phyloP scores from a whole-genome alignment of 352 stramenopile genomes.

The Phytophthora kernoviae region DNA sequence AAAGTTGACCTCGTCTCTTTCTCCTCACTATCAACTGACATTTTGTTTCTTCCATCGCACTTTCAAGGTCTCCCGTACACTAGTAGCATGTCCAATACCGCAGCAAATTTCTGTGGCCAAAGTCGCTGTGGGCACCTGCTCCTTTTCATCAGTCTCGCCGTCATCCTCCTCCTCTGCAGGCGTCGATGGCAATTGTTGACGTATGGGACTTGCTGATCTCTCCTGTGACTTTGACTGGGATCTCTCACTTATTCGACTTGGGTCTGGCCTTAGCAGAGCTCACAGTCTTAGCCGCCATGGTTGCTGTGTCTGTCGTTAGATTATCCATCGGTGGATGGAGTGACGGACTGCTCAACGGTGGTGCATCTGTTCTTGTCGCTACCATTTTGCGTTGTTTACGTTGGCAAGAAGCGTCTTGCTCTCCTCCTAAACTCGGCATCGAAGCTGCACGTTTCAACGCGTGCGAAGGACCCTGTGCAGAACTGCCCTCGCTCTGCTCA shows the following conservation, averaged over 20 bases:
- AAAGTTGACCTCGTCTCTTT: background rate
- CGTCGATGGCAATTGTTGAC: background rate
- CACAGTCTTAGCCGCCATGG: background rate
- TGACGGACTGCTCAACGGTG: no score
- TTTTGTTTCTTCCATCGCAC: conserved; percentile 1
- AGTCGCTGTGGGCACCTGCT: background rate
- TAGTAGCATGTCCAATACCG: background rate
- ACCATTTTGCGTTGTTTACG: no score
- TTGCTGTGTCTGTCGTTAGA: background rate
- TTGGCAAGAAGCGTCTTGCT: no score
- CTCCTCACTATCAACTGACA: background rate
- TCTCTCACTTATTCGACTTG: conserved; percentile 4
- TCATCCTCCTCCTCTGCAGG: background rate
- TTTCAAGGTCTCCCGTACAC: conserved; percentile 11
- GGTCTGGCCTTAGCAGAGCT: background rate
- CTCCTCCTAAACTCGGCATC: no score
- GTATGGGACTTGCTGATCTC: conserved; percentile 9
- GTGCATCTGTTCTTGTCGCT: no score
- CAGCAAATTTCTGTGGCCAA: background rate
- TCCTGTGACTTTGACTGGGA: conserved; percentile 6
- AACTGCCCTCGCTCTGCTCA: no score
- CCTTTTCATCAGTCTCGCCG: background rate
- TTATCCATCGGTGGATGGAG: background rate
- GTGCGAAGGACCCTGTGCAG: no score
- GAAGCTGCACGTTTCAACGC: no score